phyloP scores from a whole-genome alignment of 495 filamentous ascomycete genomes.

The Amorphotheca resinae region DNA sequence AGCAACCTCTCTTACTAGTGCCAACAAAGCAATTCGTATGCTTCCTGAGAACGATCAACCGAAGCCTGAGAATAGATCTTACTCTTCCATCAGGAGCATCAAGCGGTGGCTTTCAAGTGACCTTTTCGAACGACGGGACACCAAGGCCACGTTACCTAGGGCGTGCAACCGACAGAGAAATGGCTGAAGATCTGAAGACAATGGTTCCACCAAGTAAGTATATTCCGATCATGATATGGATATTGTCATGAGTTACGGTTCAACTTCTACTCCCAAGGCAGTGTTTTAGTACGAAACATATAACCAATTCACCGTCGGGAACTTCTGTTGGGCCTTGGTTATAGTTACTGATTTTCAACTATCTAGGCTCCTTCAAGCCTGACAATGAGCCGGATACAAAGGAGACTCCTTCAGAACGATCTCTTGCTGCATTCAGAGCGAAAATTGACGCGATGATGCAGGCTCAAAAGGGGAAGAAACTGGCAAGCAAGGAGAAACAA shows the following conservation, averaged over 20 bases:
- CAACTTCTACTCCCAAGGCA: no score
- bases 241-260: no score
- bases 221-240: no score
- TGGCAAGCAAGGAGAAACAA: slow-evolving; percentile 35
- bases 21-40: slow-evolving; percentile 46
- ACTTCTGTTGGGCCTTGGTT: neutral
- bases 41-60: slow-evolving; percentile 48
- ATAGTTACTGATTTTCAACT: neutral
- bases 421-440: slow-evolving; percentile 31
- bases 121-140: slow-evolving; percentile 42
- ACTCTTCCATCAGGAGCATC: slow-evolving; percentile 35
- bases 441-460: slow-evolving; percentile 33
- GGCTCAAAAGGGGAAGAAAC: slow-evolving; percentile 32
- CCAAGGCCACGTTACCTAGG: slow-evolving; percentile 56
- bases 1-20: slow-evolving; percentile 48
- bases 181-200: slow-evolving; percentile 25
- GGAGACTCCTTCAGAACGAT: slow-evolving; percentile 16
- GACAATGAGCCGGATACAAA: neutral
- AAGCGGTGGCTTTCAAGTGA: slow-evolving; percentile 36
- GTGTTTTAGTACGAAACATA: no score
- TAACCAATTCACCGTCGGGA: no score
- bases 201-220: slow-evolving; percentile 22
- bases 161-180: slow-evolving; percentile 26
- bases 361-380: slow-evolving; percentile 2
- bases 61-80: slow-evolving; percentile 31